A percentile compares a stretch with the other conserved stretches of the same genome.
These are phyloP conservation scores for Candida tetrigidarum DNA, from an alignment of 1,139 yeast species.

Conservation along the genomic window DNA sequence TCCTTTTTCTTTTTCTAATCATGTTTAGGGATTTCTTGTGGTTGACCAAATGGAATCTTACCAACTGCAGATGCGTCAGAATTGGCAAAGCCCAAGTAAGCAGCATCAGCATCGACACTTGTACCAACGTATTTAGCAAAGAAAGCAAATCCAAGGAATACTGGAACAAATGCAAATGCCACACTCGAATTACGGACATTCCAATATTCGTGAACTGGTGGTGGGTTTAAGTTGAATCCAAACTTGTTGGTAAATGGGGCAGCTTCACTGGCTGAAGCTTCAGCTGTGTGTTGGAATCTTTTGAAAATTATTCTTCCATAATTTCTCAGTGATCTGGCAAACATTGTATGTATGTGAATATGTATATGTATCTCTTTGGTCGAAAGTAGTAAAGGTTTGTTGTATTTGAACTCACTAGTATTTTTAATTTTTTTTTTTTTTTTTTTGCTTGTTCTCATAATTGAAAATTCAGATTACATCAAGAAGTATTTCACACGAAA, in stretches of 20 bases:
- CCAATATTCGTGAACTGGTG: constrained; percentile 55
- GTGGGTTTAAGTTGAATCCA: constrained; percentile 50
- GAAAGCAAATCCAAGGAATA: constrained; percentile 40
- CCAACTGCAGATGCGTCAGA: constrained; percentile 44
- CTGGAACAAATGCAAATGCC: constrained; percentile 43
- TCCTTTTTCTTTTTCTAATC: neutral
- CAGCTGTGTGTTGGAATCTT: constrained; percentile 38
- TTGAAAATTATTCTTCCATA: constrained; percentile 20
- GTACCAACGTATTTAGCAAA: constrained; percentile 37
- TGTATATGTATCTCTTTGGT: neutral
- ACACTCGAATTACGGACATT: constrained; percentile 42
- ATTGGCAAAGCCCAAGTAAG: constrained; percentile 39
- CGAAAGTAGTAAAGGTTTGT: neutral
- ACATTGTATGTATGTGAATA: constrained; percentile 22
- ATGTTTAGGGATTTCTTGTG: constrained; percentile 27
- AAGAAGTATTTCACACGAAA: no score
- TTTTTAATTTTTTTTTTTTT: no score
- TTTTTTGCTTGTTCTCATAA: constrained; percentile 7
- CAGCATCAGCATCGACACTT: constrained; percentile 35
- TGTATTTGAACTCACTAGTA: constrained; percentile 6
- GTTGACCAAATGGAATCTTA: constrained; percentile 41
- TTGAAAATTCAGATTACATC: neutral
- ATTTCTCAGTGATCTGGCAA: constrained; percentile 31
- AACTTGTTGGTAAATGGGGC: constrained; percentile 44
- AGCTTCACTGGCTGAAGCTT: constrained; percentile 25